Percentiles rank a stretch among this genome's conserved stretches.
Conservation (phyloP, 2,329 filamentous ascomycete species). For the Teratosphaeria gauchensis region DNA sequence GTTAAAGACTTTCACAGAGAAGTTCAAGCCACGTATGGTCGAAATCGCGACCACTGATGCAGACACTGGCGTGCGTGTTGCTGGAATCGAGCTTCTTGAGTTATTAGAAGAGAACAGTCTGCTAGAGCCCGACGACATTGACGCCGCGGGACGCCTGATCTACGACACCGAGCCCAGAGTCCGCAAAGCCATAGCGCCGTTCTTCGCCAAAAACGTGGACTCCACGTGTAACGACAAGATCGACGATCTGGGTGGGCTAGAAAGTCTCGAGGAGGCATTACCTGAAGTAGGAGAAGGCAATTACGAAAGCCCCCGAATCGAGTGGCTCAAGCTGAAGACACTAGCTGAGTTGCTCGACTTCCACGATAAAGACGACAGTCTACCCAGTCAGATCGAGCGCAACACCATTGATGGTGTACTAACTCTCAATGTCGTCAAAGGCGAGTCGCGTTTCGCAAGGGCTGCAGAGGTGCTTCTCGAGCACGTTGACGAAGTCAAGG, state of each 20-base stretch:
- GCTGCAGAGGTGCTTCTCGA: slow-evolving; percentile 81
- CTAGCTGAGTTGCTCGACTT: slow-evolving; percentile 72
- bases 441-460: slow-evolving; percentile 74
- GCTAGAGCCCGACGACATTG: slow-evolving; percentile 84
- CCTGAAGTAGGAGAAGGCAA: slow-evolving; percentile 64
- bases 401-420: slow-evolving; percentile 27
- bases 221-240: slow-evolving; percentile 71
- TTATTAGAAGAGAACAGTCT: slow-evolving; percentile 73
- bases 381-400: slow-evolving; percentile 40
- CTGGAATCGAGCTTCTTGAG: slow-evolving; percentile 73
- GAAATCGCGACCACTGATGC: slow-evolving; percentile 87
- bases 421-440: slow-evolving; percentile 51
- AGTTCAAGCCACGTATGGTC: slow-evolving; percentile 75
- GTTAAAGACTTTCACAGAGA: slow-evolving; percentile 83
- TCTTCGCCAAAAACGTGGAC: slow-evolving; percentile 80
- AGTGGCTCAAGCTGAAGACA: slow-evolving; percentile 89
- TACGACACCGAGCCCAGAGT: slow-evolving; percentile 80
- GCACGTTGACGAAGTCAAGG: slow-evolving; percentile 65
- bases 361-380: slow-evolving; percentile 55
- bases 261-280: slow-evolving; percentile 65
- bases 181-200: slow-evolving; percentile 77
- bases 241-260: slow-evolving; percentile 75
- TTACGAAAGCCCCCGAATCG: slow-evolving; percentile 49
- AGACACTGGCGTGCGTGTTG: slow-evolving; percentile 69
- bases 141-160: slow-evolving; percentile 74